These are phyloP conservation scores for Talaromyces thailandensis DNA, from an alignment of 495 filamentous ascomycete genomes.

Conservation along the genomic window DNA sequence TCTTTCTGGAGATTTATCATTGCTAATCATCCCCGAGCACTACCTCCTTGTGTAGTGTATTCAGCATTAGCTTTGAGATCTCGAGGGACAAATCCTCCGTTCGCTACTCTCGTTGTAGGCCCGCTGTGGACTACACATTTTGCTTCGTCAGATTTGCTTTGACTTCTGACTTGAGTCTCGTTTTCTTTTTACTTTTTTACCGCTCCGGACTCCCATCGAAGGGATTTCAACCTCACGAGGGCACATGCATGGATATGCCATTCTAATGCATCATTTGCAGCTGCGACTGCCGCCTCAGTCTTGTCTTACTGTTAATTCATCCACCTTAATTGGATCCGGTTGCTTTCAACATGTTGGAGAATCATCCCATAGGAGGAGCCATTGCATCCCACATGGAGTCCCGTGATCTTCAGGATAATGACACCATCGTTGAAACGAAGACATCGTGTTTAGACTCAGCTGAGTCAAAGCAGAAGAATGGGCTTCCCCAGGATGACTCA, in stretches of 20 bases:
- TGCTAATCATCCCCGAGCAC: neutral
- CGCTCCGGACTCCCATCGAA: neutral
- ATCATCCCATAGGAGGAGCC: neutral
- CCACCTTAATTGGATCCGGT: neutral
- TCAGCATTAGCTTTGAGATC: neutral
- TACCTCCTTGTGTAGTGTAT: neutral
- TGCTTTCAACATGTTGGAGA: neutral
- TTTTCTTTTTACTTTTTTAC: neutral
- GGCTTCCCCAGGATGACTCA: neutral
- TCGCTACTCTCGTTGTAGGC: neutral
- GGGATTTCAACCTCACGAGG: neutral
- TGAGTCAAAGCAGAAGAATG: neutral
- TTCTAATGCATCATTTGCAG: neutral
- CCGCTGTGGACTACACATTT: neutral
- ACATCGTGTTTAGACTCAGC: neutral
- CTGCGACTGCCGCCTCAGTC: neutral
- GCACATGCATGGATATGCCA: neutral
- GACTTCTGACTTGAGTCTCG: neutral
- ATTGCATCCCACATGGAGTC: neutral
- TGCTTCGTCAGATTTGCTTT: neutral
- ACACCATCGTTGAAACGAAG: neutral
- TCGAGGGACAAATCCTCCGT: neutral
- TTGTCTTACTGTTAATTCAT: neutral
- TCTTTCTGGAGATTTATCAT: neutral
- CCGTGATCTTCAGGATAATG: neutral